These are phyloP conservation scores for Echinosophora koreensis DNA, from an alignment of 306 rosid genomes.

Conservation along the genomic window DNA sequence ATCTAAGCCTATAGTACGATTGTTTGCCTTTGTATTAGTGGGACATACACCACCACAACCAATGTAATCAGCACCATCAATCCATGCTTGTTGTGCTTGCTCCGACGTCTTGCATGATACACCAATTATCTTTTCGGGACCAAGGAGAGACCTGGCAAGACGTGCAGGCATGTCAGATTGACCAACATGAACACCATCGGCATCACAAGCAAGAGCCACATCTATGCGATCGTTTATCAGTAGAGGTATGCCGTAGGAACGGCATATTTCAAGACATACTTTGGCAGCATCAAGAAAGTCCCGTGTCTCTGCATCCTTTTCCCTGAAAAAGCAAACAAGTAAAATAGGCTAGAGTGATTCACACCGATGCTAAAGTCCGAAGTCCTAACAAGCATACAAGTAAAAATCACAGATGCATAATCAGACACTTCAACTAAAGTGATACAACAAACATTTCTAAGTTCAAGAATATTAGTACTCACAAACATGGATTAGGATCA, in stretches of 20 bases:
- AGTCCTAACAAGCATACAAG: conserved; percentile 23
- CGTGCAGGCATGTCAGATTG: conserved; percentile 89
- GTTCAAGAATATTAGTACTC: neutral
- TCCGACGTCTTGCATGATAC: conserved; percentile 92
- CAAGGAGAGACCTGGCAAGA: conserved; percentile 71
- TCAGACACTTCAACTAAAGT: conserved; percentile 35
- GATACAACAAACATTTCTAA: conserved; percentile 12
- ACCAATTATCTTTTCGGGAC: conserved; percentile 87
- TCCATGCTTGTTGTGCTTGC: conserved; percentile 90
- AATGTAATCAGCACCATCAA: conserved; percentile 83
- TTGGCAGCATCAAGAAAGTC: conserved; percentile 85
- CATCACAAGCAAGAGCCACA: conserved; percentile 88
- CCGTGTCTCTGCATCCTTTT: conserved; percentile 77
- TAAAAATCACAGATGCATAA: conserved; percentile 5
- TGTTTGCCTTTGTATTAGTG: conserved; percentile 80
- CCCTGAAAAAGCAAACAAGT: conserved; percentile 59
- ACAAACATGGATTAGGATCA: conserved; percentile 17
- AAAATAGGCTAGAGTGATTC: conserved; percentile 19
- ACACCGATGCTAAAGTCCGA: neutral
- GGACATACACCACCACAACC: conserved; percentile 94
- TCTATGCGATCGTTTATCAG: conserved; percentile 90
- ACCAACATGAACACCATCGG: conserved; percentile 95
- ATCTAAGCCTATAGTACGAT: conserved; percentile 76
- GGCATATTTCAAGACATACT: conserved; percentile 78
- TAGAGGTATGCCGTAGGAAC: conserved; percentile 70